These are phyloP conservation scores for Exserohilum rostratum DNA, from an alignment of 2,329 filamentous ascomycete species.

Conservation along the genomic window DNA sequence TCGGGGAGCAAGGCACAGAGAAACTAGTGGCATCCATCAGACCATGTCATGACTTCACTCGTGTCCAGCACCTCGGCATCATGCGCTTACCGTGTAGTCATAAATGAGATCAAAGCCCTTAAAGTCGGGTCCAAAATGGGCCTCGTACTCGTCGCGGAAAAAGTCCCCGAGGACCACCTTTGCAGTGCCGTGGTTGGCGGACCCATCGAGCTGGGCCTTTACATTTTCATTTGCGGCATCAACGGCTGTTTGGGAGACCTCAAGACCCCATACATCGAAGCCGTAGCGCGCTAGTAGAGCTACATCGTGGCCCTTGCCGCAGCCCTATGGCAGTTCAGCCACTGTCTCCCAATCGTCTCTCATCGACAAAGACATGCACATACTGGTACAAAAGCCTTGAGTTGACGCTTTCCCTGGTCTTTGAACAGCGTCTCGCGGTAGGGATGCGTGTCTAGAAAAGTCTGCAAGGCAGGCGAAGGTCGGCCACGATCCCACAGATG, in stretches of 20 bases:
- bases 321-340: constrained; percentile 55
- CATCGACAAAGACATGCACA: neutral
- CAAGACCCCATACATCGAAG: constrained; percentile 75
- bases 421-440: constrained; percentile 34
- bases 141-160: constrained; percentile 63
- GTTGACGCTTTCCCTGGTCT: constrained; percentile 40
- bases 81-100: constrained; percentile 60
- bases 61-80: neutral
- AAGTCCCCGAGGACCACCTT: constrained; percentile 68
- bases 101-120: constrained; percentile 63
- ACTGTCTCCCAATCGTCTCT: neutral
- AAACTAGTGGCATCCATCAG: constrained; percentile 54
- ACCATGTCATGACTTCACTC: neutral
- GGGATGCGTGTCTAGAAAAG: constrained; percentile 17
- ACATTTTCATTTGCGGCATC: constrained; percentile 20
- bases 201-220: constrained; percentile 13
- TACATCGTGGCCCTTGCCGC: constrained; percentile 79
- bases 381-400: constrained; percentile 71
- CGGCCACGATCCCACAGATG: constrained; percentile 62
- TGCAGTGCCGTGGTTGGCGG: constrained; percentile 45
- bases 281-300: constrained; percentile 73
- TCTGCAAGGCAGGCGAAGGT: constrained; percentile 59
- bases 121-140: constrained; percentile 36
- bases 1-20: constrained; percentile 63
- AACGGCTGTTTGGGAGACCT: constrained; percentile 61